Evolutionary conservation across 805 yeast species (phyloP), one percentile per base, ranked within the genome.

Genomic region (Kuraishia cidri): DNA sequence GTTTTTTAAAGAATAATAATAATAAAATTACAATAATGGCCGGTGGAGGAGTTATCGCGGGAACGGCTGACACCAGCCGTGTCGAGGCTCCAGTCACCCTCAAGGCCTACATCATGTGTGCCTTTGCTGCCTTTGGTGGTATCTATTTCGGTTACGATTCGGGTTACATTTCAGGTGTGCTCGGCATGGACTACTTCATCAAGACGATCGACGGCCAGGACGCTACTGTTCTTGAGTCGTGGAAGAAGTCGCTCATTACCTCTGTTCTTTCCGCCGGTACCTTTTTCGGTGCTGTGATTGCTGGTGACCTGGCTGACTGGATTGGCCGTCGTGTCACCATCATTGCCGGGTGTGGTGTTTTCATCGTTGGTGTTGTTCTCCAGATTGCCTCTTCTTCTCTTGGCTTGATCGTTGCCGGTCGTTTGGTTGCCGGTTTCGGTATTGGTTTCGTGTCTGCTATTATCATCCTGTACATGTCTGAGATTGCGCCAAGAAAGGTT

Each of bases 381-480:
- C 79, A 72, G 50, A 55, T 58, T 24, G 59, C 68, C 10, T 52
- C 72, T 3, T 13, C 19, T 10, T 58, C 66, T 31, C 60, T 69
- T 41, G 55, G 65, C 7, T 52, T 75, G 13, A 51, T 78, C 10
- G 69, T 77, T 41, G 75, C 72, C n/a, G 90, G 90, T 29, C 65
- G 92, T 48, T 69, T 72, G 19, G 60, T 83, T 41, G 76, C 84
- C 19, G 94, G 95, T 37, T 44, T 80, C 8, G 83, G 84, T 37
- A 85, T 84, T 38, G 95, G 95, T 44, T 73, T 75, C 39, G 66
- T 82, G 25, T 75, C 88, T 24, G 85, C 87, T 28, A 65, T 79
- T 37, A 82, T 80, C 22, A 88, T 94, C 32, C 58, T 84, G 52
- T 82, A 81, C 51, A 79, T 79, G 62, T 80, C 88, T 21, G 85